Evolutionary conservation across 371 early-diverging fungal genomes (phyloP), one percentile per base, ranked within the genome.

Genomic region (Thermomucor indicae-seudaticae): DNA sequence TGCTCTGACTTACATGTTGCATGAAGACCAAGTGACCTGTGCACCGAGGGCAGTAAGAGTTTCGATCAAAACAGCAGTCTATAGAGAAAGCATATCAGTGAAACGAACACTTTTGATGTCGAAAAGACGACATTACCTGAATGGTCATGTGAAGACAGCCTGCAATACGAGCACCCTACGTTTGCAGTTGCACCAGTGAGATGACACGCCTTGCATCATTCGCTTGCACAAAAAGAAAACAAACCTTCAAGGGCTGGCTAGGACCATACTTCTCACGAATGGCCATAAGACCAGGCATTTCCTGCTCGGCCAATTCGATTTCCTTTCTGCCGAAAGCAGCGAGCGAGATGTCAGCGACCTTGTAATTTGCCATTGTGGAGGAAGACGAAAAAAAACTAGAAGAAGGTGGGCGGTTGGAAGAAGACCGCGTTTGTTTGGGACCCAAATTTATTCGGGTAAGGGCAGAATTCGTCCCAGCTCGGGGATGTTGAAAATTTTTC

Each of bases 61-160:
- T 83, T 97, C 97, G 79, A 97, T 96, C 61, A 98, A 85, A 55
- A 97, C 95, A 52, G 97, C 99, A 40, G 98, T 97, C 84, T 98
- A 40, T 17, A 68, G 16, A 47, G 40, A 42, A 34, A n/a, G 16
- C 3, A 39, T 16, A 30, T 12, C 1, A 16, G 37, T 19, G 23
- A 39, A 31, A 27, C 24, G 6, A 27, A 34, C n/a, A 14, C 3
- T 4, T 28, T 1, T 25, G 22, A 20, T 20, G 40, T 34, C 11
- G 27, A 45, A 22, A 35, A 2, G 24, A 22, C 19, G 23, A 58
- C 53, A 45, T 16, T 25, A 50, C 24, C 27, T 43, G 39, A 51
- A 98, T 92, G 73, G 97, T 98, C 97, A 96, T 97, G 84, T 98
- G 97, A 64, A 98, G 84, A 79, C 98, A 97, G 34, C 98, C 98